These are phyloP conservation scores for Boletus rubropictus DNA, from an alignment of 768 basidiomycete species.

Conservation along the genomic window DNA sequence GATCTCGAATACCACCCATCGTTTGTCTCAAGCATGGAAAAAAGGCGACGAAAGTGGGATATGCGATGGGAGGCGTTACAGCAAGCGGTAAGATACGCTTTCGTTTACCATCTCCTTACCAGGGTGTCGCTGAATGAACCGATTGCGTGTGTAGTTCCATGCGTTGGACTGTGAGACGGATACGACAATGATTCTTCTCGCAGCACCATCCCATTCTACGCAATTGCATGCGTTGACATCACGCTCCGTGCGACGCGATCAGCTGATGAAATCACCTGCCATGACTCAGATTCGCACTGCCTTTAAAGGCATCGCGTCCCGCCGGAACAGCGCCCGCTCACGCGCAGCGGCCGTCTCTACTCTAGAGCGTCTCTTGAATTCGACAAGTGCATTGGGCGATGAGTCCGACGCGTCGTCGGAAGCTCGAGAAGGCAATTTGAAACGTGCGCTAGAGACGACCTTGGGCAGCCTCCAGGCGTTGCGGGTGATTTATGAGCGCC, in stretches of 20 bases:
- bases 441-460: constrained; percentile 61
- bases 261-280: constrained; percentile 42
- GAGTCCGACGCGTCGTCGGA: constrained; percentile 49
- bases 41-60: constrained; percentile 68
- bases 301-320: constrained; percentile 55
- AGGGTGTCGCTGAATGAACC: constrained; percentile 2
- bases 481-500: constrained; percentile 59
- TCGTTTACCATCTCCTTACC: background rate
- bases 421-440: constrained; percentile 57
- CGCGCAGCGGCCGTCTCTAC: constrained; percentile 44
- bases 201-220: constrained; percentile 67
- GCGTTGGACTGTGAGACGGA: constrained; percentile 76
- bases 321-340: constrained; percentile 45
- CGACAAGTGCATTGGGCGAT: constrained; percentile 41
- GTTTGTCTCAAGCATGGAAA: constrained; percentile 61
- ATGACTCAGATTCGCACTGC: constrained; percentile 49
- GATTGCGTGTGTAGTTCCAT: constrained; percentile 51
- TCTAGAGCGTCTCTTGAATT: constrained; percentile 37
- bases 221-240: constrained; percentile 62
- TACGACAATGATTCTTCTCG: constrained; percentile 67
- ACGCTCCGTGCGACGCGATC: constrained; percentile 60
- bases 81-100: constrained; percentile 50
- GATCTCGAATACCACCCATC: constrained; percentile 73
- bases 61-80: constrained; percentile 68
- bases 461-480: constrained; percentile 60